Evolutionary conservation across 768 basidiomycete genomes (phyloP), one percentile per base, ranked within the genome.

Genomic region (Lanmaoa pseudosensibilis): DNA sequence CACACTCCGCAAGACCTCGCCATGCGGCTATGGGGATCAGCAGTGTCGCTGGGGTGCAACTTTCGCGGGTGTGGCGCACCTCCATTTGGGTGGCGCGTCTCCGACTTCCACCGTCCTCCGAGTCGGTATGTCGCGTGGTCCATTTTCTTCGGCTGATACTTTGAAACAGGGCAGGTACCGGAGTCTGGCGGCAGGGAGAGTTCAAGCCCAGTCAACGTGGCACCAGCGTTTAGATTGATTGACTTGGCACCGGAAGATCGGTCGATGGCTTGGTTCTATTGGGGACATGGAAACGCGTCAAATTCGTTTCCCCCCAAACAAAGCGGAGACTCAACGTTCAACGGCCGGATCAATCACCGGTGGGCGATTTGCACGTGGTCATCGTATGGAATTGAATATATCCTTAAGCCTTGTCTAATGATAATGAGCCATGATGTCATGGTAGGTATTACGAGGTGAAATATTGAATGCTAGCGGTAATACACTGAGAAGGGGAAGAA

Each of bases 131-230:
- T 66, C 66, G 66, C 64, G 57, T 68, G 63, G 57, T 25, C 37
- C 41, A 44, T 15, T 40, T 36, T 48, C 48, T 27, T 52, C 44
- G 52, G 55, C 57, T 54, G 55, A 2, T 16, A 12, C 2, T 25
- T 46, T 66, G 67, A 69, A 66, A 66, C 65, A 69, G 67, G 65
- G 67, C 63, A 19, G 27, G 16, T 23, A 33, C 46, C 37, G 34
- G 34, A 45, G 40, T 40, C 38, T 46, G 61, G 27, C 37, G n/a
- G 45, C 19, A 38, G 19, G 27, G 27, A 11, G 47, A 48, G 47
- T 65, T 62, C 21, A 65, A 64, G 61, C 55, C 63, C 60, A 55
- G 66, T 45, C 51, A 46, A 63, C 55, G 55, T 56, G 55, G 55
- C 52, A 43, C 59, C 53, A 54, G 64, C 55, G 55, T 68, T 64